Evolutionary conservation across 106 monocot genomes (phyloP).

Genomic region (Chionographis japonica): DNA sequence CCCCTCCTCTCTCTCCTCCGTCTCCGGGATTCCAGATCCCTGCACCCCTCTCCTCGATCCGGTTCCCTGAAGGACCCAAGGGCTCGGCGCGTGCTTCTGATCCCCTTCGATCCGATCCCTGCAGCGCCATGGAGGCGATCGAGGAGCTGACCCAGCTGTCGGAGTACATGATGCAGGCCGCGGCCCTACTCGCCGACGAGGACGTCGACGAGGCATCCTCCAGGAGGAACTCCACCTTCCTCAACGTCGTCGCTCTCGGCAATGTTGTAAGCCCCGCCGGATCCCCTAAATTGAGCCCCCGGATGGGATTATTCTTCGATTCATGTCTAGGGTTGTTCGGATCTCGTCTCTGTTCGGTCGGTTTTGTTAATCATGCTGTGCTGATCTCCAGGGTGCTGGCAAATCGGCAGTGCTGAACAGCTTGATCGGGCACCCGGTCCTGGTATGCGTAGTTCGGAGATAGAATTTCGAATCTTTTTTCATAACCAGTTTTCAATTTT

Average conservation of each 20-base stretch:
- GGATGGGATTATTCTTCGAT: background rate
- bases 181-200: conserved; percentile 58
- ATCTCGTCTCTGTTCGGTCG: background rate
- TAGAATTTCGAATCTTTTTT: background rate
- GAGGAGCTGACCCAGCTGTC: conserved; percentile 69
- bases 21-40: background rate
- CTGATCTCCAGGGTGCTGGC: conserved; percentile 55
- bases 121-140: conserved; percentile 59
- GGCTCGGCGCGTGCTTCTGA: background rate
- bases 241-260: conserved; percentile 66
- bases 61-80: background rate
- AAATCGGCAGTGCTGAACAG: conserved; percentile 84
- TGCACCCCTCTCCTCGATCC: background rate
- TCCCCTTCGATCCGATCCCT: background rate
- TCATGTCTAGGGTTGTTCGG: background rate
- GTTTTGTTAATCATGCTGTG: background rate
- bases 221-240: conserved; percentile 48
- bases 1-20: too few species aligned
- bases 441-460: conserved; percentile 21
- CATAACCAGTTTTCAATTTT: background rate
- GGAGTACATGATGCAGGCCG: conserved; percentile 67
- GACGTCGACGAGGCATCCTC: conserved; percentile 45
- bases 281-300: background rate
- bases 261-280: conserved; percentile 50
- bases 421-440: conserved; percentile 71